These are phyloP conservation scores for Globisporangium acanthophoron DNA, from an alignment of 352 stramenopile species.

Conservation along the genomic window DNA sequence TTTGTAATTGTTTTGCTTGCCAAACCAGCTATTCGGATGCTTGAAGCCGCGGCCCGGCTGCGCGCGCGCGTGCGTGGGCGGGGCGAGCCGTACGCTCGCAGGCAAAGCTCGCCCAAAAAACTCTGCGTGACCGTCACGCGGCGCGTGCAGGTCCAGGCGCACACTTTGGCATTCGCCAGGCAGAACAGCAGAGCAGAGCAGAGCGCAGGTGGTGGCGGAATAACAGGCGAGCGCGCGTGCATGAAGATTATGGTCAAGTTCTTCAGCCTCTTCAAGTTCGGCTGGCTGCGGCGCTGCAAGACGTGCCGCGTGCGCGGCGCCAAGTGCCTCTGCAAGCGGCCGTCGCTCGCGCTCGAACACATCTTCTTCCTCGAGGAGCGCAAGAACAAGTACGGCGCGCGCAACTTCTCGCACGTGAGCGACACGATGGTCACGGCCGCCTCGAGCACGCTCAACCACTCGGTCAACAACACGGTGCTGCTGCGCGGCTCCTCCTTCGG, in stretches of 20 bases:
- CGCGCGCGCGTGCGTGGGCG: background rate
- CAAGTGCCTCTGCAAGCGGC: slow-evolving; percentile 67
- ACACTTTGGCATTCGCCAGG: background rate
- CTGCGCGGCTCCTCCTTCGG: slow-evolving; percentile 29
- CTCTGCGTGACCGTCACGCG: too few species aligned
- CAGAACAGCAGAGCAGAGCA: background rate
- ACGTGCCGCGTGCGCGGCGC: slow-evolving; percentile 48
- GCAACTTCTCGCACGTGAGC: slow-evolving; percentile 79
- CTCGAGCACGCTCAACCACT: slow-evolving; percentile 9
- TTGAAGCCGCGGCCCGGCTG: background rate
- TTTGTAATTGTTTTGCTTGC: background rate
- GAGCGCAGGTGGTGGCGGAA: background rate
- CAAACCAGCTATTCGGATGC: background rate
- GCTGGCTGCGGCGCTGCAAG: slow-evolving; percentile 65
- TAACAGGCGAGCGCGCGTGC: background rate
- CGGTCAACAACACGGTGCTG: slow-evolving; percentile 33
- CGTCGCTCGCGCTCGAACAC: slow-evolving; percentile 66
- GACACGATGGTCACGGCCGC: slow-evolving; percentile 48
- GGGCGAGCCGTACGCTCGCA: too few species aligned
- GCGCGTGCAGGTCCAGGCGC: too few species aligned
- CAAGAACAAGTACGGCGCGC: slow-evolving; percentile 72
- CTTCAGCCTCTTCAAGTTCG: slow-evolving; percentile 60
- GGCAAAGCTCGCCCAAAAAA: too few species aligned
- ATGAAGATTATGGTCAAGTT: slow-evolving; percentile 57
- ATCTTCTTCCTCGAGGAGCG: slow-evolving; percentile 80